Evolutionary conservation across 208 protist genomes (phyloP), one percentile per base, ranked within the genome.

Genomic region (Acanthamoeba pearcei): DNA sequence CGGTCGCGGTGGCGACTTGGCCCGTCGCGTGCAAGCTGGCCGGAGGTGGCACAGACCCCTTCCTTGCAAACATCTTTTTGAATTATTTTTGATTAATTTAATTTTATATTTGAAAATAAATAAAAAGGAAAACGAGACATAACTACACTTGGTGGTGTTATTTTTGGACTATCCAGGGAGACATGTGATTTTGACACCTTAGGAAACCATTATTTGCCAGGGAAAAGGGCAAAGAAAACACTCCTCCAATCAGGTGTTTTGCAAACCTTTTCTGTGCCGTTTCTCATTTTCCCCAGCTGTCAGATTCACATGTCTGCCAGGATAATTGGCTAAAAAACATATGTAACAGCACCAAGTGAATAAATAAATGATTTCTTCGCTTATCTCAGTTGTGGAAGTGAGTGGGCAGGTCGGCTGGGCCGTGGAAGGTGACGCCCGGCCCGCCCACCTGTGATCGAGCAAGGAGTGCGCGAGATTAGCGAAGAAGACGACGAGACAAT

Each of bases 371-470:
- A 13, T 51, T 51, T 51, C 1, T 17, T 80, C 3, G 29, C 22
- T 13, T 13, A 38, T 38, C 38, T 49, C 27, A 83, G 38, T 85
- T 55, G 78, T 22, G 29, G 80, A 89, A 89, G 35, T 88, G 35
- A 6, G 80, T 5, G 5, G 49, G 80, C 5, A 88, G 80, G 35
- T 89, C 80, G 35, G 49, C 35, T 17, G 49, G 13, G 80, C 19
- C 10, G 29, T 91, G 85, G 64, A 91, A 91, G 51, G 85, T 91
- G n/a, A 91, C 85, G 57, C 85, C 85, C 4, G 55, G 35, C 5
- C 85, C 85, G 29, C 85, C 85, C 85, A 83, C 76, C 76, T 83
- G 17, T 27, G 12, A 9, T 60, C 17, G 6, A 29, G 10, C 0
- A 19, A 4, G 29, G 72, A 12, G 46, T 83, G 32, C 57, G 76